Base-by-base conservation (phyloP, 805 yeast species). In the Hanseniaspora nectarophila region DNA sequence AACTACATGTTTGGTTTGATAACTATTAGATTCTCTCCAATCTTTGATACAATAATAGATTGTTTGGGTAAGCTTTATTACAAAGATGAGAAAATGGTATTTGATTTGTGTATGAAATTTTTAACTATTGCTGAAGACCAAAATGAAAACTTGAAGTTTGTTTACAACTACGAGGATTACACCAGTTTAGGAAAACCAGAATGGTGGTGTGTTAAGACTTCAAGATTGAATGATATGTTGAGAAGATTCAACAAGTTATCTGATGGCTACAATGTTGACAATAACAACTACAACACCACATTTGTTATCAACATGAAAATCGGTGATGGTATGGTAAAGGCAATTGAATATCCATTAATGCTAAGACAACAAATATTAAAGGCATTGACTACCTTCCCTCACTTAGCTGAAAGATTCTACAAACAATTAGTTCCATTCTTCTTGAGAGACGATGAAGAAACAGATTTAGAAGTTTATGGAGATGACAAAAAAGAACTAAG, bases 1-100 rank as follows among this genome's bases (percentile, higher is more conserved):
- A 71, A 70, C 21, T 78, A 73, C 58, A 51, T 79, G 35, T 74
- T 83, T 57, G 97, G 97, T 32, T 72, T 84, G 55, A 66, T 89
- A 40, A 72, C 86, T 4, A 80, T 80, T 32, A 76, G 77, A 54
- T 87, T 90, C 58, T 83, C 86, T 53, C 97, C 97, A 0, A 73
- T 83, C 13, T 88, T 95, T 95, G 74, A 77, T 18, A 87, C 83
- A 5, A 83, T 84, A 1, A 67, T 73, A 51, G 90, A 82, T 55
- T 73, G 75, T 4, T 60, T 85, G 4, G 76, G 80, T 1, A 60
- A 64, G 3, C 64, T 82, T 9, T 65, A 71, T 13, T 67, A 62
- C 16, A 72, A 71, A 56, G 62, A 68, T 47, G 70, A 73, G 16
- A 66, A 64, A 0, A 45, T 69, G 12, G 68, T 84, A 0, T 87